A percentile compares a stretch with the other conserved stretches of the same genome.
These are phyloP conservation scores for Angophora floribunda DNA, from an alignment of 345 rosid genomes.

Conservation along the genomic window DNA sequence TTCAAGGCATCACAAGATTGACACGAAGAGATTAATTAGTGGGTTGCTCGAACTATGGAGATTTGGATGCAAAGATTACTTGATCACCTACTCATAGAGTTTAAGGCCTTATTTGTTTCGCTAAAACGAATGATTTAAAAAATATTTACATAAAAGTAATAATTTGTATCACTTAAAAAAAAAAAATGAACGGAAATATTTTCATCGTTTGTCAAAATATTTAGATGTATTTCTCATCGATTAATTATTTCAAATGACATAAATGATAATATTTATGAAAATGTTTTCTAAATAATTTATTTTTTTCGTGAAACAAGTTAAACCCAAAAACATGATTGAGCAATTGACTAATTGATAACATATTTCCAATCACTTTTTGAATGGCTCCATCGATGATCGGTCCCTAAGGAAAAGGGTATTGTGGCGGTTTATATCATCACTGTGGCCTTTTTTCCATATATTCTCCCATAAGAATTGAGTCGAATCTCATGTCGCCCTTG, in stretches of 20 bases:
- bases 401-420: not conserved
- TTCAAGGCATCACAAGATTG: rapidly evolving
- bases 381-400: not conserved
- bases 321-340: not conserved
- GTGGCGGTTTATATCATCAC: not conserved
- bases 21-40: not conserved
- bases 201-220: not conserved
- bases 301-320: not conserved
- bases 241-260: not conserved
- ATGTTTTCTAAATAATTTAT: not conserved
- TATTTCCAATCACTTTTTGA: no score
- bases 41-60: not conserved
- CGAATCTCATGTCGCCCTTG: not conserved
- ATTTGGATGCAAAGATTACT: not conserved
- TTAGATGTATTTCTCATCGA: rapidly evolving
- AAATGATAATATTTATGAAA: rapidly evolving
- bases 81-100: rapidly evolving
- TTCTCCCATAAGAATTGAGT: not conserved
- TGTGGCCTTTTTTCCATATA: not conserved
- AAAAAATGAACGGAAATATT: rapidly evolving
- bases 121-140: rapidly evolving
- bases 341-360: not conserved
- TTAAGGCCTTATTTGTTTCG: rapidly evolving
- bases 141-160: rapidly evolving
- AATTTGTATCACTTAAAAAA: rapidly evolving